Evolutionary conservation across 306 rosid genomes (phyloP), one percentile per base, ranked within the genome.

Genomic region (Macrotyloma uniflorum): DNA sequence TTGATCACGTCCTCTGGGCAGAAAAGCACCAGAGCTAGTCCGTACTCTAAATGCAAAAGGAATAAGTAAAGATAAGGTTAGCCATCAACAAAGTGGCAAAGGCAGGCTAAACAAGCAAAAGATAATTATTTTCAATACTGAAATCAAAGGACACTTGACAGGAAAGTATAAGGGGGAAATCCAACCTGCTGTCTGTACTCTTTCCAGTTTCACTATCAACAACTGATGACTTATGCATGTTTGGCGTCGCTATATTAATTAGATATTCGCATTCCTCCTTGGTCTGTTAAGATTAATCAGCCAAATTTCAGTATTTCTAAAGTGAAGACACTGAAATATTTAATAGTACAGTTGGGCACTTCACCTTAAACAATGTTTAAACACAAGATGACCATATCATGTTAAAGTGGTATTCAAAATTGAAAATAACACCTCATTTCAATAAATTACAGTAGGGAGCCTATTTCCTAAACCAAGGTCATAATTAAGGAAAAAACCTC

Each of bases 11-110:
- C 99, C 99, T 87, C 98, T 87, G 2, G 53, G 16, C 79, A 96
- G 67, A 81, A 96, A 96, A 53, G 98, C 85, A 73, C 97, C 99
- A 11, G 91, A 88, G 78, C 99, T 96, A 47, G 99, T 96, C 0
- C 99, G 91, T 46, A 85, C 90, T 67, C 99, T 96, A 78, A 40
- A 67, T n/a, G 36, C 32, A 20, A 19, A 73, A 51, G 81, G 10
- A 70, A 43, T 4, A 32, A 14, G 62, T 35, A 24, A 10, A 80
- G 45, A 46, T 70, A 79, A 54, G 59, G 33, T 23, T 65, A 45
- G 6, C 15, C 19, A 32, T 49, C 64, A 53, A 11, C 46, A 24
- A 76, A 28, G 35, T 15, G 47, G 42, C 50, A 42, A 70, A 30
- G 3, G 42, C 24, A 32, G 2, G 36, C 9, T 70, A 76, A 66